These are phyloP conservation scores for Neohortaea acidophila DNA, from an alignment of 495 filamentous ascomycete species.

Conservation along the genomic window DNA sequence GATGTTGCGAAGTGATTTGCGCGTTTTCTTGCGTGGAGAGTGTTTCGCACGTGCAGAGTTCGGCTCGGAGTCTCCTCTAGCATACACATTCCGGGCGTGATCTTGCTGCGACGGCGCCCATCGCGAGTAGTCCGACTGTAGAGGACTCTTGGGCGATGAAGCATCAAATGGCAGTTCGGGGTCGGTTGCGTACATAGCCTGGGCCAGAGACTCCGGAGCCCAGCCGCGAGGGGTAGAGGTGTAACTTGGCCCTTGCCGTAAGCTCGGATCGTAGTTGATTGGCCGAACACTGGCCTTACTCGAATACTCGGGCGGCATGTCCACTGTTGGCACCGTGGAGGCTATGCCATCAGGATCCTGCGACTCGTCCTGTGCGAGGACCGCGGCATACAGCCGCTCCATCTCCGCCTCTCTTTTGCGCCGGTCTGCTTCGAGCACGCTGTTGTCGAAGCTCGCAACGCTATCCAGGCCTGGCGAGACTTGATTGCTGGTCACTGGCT, in stretches of 20 bases:
- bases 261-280: slow-evolving; percentile 10
- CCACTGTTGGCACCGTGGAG: slow-evolving; percentile 1
- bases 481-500: slow-evolving; percentile 13
- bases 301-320: slow-evolving; percentile 5
- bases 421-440: slow-evolving; percentile 56
- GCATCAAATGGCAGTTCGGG: slow-evolving; percentile 10
- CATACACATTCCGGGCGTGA: too few relatives aligned
- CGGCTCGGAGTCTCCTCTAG: neutral
- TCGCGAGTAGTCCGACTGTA: slow-evolving; percentile 10
- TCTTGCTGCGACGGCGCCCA: neutral
- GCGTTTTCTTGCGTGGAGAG: slow-evolving; percentile 27
- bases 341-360: slow-evolving; percentile 25
- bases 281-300: slow-evolving; percentile 8
- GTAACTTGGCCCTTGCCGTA: slow-evolving; percentile 7
- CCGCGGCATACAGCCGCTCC: slow-evolving; percentile 77
- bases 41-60: slow-evolving; percentile 14
- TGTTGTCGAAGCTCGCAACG: slow-evolving; percentile 53
- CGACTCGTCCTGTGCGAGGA: slow-evolving; percentile 74
- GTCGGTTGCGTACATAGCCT: slow-evolving; percentile 29
- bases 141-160: slow-evolving; percentile 10
- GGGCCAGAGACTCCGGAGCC: slow-evolving; percentile 17
- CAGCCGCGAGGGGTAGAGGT: slow-evolving; percentile 14
- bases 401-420: slow-evolving; percentile 61
- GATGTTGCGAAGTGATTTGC: slow-evolving; percentile 35
- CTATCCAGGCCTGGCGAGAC: slow-evolving; percentile 27